phyloP scores from a whole-genome alignment of 768 basidiomycete species.

The Boletus vinaceobasis region DNA sequence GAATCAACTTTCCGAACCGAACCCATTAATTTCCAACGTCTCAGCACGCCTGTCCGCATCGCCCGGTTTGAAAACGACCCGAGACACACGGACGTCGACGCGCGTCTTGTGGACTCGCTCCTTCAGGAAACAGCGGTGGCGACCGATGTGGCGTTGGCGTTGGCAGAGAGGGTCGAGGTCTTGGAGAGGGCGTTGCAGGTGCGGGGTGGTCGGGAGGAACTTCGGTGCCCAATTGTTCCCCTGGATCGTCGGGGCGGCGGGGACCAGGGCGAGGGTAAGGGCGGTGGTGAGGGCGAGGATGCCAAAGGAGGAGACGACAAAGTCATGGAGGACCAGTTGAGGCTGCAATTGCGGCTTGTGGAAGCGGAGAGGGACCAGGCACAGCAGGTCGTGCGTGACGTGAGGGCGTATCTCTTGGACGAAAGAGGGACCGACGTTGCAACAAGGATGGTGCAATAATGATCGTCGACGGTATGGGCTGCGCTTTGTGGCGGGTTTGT shows the following conservation, averaged over 20 bases:
- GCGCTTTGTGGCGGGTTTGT: neutral
- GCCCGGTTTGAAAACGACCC: neutral
- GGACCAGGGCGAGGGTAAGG: neutral
- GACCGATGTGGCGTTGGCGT: conserved; percentile 10
- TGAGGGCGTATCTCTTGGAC: conserved; percentile 19
- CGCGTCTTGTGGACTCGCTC: conserved; percentile 12
- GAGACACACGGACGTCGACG: neutral
- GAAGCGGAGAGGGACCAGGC: conserved; percentile 23
- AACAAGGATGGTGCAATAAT: neutral
- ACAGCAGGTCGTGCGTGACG: conserved; percentile 10
- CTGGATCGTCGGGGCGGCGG: neutral
- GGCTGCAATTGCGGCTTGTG: conserved; percentile 9
- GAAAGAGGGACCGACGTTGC: neutral
- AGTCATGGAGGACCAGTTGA: conserved; percentile 6
- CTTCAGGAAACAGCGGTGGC: conserved; percentile 17
- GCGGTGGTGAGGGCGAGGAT: too few species aligned
- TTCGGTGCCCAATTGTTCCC: neutral
- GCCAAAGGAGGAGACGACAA: neutral
- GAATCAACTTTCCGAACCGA: neutral
- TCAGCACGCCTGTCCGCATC: conserved; percentile 13
- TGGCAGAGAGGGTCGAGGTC: conserved; percentile 24
- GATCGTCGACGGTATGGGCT: neutral
- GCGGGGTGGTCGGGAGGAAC: neutral
- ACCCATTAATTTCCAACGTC: neutral
- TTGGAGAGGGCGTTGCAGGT: conserved; percentile 20